Evolutionary conservation across 805 yeast species (phyloP).

Genomic region (Hanseniaspora lindneri): DNA sequence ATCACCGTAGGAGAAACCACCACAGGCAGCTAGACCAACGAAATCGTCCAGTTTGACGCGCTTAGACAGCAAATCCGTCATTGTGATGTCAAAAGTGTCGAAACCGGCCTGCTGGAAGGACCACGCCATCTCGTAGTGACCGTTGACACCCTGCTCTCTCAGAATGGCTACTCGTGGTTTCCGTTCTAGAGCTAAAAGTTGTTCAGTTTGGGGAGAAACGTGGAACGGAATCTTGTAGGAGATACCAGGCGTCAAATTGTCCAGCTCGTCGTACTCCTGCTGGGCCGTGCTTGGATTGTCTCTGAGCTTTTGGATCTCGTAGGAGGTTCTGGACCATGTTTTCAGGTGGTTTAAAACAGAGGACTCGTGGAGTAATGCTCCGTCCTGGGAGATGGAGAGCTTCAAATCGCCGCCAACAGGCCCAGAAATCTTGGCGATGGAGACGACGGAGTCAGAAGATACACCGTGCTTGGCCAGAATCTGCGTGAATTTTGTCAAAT

Average conservation of each 20-base stretch:
- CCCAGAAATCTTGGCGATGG: slow-evolving; percentile 52
- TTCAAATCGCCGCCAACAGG: slow-evolving; percentile 21
- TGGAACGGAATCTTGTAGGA: slow-evolving; percentile 65
- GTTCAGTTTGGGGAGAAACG: slow-evolving; percentile 32
- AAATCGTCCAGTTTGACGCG: slow-evolving; percentile 61
- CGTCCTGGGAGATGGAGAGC: slow-evolving; percentile 27
- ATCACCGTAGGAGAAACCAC: slow-evolving; percentile 98
- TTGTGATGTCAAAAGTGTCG: slow-evolving; percentile 86
- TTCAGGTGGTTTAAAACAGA: slow-evolving; percentile 66
- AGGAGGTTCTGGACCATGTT: slow-evolving; percentile 79
- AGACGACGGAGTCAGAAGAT: slow-evolving; percentile 38
- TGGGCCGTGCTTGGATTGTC: slow-evolving; percentile 87
- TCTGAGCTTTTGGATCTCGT: slow-evolving; percentile 78
- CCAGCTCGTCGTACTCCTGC: slow-evolving; percentile 65
- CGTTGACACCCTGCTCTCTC: slow-evolving; percentile 97
- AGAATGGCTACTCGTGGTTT: slow-evolving; percentile 88
- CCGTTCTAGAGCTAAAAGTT: slow-evolving; percentile 21
- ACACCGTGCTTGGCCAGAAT: slow-evolving; percentile 52
- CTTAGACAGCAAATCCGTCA: slow-evolving; percentile 80
- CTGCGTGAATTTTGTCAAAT: slow-evolving; percentile 42
- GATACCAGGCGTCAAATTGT: slow-evolving; percentile 79
- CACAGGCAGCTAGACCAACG: slow-evolving; percentile 94
- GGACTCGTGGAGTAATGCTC: slow-evolving; percentile 38
- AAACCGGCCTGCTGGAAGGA: slow-evolving; percentile 91
- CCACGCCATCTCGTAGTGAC: slow-evolving; percentile 98